These are phyloP conservation scores for Eucalyptus virginea DNA, from an alignment of 345 rosid species.

Conservation along the genomic window DNA sequence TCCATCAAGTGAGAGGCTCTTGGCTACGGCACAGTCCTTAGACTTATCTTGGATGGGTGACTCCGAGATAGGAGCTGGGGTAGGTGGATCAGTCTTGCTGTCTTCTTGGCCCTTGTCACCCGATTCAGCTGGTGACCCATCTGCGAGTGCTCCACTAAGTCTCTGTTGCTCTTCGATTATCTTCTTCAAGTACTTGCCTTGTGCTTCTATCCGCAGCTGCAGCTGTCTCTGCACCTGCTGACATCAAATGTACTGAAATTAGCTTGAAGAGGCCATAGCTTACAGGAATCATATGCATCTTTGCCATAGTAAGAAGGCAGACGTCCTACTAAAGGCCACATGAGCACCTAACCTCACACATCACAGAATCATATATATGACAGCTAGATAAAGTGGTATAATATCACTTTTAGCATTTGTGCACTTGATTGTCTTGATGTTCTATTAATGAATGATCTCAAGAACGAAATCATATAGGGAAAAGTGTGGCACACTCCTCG, in stretches of 20 bases:
- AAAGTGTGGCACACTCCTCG: background rate
- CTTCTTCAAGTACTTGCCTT: constrained; percentile 94
- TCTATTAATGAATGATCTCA: background rate
- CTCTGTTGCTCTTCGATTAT: constrained; percentile 97
- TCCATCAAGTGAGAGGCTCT: constrained; percentile 79
- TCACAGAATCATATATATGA: background rate
- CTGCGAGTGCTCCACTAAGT: constrained; percentile 61
- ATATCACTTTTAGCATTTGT: background rate
- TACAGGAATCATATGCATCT: background rate
- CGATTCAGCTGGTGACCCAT: constrained; percentile 32
- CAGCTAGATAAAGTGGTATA: background rate
- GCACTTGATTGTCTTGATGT: background rate
- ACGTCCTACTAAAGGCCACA: background rate
- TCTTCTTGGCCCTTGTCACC: constrained; percentile 45
- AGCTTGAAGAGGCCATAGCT: background rate
- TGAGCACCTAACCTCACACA: background rate
- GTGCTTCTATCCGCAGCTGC: constrained; percentile 96
- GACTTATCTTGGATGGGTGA: constrained; percentile 61
- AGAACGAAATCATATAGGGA: background rate
- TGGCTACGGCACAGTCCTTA: constrained; percentile 48
- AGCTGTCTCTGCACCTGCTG: constrained; percentile 94
- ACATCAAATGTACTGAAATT: background rate
- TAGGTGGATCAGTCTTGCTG: constrained; percentile 73
- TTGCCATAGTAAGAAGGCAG: background rate
- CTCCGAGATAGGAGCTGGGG: constrained; percentile 85